Evolutionary conservation across 129 eudicot species (phyloP), one percentile per base, ranked within the genome.

Genomic region (Escallonia rubra): DNA sequence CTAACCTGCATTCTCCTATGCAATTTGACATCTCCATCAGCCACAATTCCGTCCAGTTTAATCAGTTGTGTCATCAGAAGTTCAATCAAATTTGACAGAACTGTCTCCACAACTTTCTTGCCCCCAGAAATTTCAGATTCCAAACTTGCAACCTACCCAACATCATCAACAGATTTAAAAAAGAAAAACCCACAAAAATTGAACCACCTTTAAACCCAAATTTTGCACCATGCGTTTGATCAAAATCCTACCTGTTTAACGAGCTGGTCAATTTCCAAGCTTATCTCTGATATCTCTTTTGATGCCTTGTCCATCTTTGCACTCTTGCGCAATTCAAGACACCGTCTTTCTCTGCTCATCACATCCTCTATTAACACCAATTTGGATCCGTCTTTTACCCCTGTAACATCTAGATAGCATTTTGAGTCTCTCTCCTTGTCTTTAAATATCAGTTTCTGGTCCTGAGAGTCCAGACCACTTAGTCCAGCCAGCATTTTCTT

Each of bases 391-490:
- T 92, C 76, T 61, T 78, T 88, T 12, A 92, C 87, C 4, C 96
- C 96, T 23, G 75, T 80, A 59, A 65, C 82, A 70, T 92, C 96
- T 61, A 92, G 87, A 75, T 77, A 92, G 0, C 76, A 45, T 70
- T 79, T 92, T 13, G 98, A 88, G 72, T 86, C 89, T 72, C 95
- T 86, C 77, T 92, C 98, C 38, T 86, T 88, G 44, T 86, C 90
- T 67, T 82, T 86, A 68, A 47, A 92, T 13, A 89, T 73, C 57
- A 92, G 15, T 61, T 86, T 92, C 85, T 86, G 95, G 82, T 92
- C 96, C 73, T 88, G 83, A 15, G 80, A 80, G 67, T 84, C 79
- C 61, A 92, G 66, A 69, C 95, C 87, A 0, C 96, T 92, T 61
- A 69, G 65, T 12, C 83, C 90, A 50, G 84, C 95, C 61, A 92